Conservation (phyloP, 2,329 filamentous ascomycete genomes). For the Aspergillus puulaauensis region DNA sequence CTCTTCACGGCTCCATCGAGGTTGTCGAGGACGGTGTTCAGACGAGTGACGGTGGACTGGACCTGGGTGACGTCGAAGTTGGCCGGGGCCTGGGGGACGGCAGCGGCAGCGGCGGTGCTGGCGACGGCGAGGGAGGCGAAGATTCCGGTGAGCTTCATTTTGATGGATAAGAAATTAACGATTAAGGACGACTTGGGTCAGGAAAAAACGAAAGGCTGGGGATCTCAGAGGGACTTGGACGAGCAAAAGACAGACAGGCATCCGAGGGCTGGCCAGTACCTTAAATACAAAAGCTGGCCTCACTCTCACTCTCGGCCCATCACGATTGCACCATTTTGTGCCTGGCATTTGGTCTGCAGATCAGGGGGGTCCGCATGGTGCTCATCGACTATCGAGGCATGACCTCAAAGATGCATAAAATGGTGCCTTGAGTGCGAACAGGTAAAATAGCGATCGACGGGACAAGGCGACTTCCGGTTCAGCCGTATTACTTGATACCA, state of each 20-base stretch:
- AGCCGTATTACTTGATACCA: neutral
- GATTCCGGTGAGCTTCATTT: conserved; percentile 40
- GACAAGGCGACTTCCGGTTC: neutral
- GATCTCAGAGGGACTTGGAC: conserved; percentile 18
- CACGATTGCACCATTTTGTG: neutral
- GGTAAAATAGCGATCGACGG: conserved; percentile 19
- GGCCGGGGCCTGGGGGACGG: conserved; percentile 20
- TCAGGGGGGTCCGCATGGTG: conserved; percentile 16
- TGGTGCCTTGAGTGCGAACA: neutral
- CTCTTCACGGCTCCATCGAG: conserved; percentile 15
- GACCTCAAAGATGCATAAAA: neutral
- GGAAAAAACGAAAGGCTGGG: conserved; percentile 13
- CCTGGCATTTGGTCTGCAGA: conserved; percentile 11
- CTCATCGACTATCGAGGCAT: neutral
- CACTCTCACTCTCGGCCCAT: neutral
- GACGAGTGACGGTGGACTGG: conserved; percentile 12
- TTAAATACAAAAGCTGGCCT: conserved; percentile 27
- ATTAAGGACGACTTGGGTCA: conserved; percentile 23
- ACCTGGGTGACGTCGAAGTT: conserved; percentile 8
- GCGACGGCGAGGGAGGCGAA: conserved; percentile 31
- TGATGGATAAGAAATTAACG: conserved; percentile 23
- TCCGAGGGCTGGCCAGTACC: neutral
- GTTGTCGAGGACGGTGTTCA: conserved; percentile 16
- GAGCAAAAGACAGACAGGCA: conserved; percentile 6
- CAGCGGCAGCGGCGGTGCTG: conserved; percentile 29